Conservation (phyloP, 805 yeast genomes). For the Sungouiozyma intestinalis region DNA sequence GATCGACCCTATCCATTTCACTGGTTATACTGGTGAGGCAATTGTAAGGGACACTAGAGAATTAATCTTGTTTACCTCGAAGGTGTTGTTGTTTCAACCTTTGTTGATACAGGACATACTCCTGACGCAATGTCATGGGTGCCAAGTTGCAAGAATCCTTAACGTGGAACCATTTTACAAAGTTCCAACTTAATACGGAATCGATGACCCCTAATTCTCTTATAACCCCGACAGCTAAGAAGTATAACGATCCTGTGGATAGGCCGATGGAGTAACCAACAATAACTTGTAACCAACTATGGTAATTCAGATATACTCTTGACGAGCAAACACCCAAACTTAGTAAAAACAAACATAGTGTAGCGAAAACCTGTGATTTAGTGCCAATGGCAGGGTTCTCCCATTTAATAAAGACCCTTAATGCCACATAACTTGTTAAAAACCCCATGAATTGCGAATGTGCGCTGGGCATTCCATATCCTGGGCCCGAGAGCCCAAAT, state of each 20-base stretch:
- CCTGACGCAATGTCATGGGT: constrained; percentile 1
- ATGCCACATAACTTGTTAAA: constrained; percentile 46
- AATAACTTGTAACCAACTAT: constrained; percentile 57
- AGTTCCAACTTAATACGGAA: not conserved
- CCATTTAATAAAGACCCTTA: constrained; percentile 37
- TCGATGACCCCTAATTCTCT: constrained; percentile 3
- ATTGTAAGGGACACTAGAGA: too few species aligned
- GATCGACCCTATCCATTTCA: too few species aligned
- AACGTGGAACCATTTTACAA: not conserved
- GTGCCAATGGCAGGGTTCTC: not conserved
- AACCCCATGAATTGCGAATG: constrained; percentile 95
- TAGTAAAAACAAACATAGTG: constrained; percentile 13
- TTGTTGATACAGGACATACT: not conserved
- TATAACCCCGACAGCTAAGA: constrained; percentile 35
- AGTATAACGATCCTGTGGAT: constrained; percentile 49
- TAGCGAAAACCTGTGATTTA: not conserved
- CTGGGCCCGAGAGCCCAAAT: constrained; percentile 31
- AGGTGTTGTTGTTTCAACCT: not conserved
- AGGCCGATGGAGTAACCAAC: constrained; percentile 64
- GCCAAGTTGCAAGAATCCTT: constrained; percentile 2
- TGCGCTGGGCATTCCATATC: constrained; percentile 95
- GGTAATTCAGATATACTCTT: constrained; percentile 71
- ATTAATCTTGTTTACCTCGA: not conserved
- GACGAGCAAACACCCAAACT: constrained; percentile 47
- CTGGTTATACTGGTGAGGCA: too few species aligned